Evolutionary conservation across 2,329 filamentous ascomycete species (phyloP).

Genomic region (Rhexocercosporidium sp.): DNA sequence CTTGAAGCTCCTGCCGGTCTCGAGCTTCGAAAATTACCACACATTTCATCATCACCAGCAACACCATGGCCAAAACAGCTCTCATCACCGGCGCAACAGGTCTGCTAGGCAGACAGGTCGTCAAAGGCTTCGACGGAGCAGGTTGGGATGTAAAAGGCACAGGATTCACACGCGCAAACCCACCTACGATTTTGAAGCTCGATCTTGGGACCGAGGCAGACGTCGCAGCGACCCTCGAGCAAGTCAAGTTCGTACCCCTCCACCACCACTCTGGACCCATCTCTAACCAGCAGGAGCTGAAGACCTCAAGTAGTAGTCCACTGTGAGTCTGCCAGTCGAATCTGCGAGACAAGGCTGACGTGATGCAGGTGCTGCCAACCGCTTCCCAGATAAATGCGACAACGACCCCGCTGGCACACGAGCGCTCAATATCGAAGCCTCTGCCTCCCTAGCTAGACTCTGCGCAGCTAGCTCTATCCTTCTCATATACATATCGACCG

Average conservation of each 20-base stretch:
- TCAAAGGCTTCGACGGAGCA: slow-evolving; percentile 68
- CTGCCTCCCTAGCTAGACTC: slow-evolving; percentile 67
- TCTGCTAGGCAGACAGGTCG: slow-evolving; percentile 79
- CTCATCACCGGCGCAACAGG: slow-evolving; percentile 86
- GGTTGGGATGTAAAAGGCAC: slow-evolving; percentile 76
- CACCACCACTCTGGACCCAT: slow-evolving; percentile 13
- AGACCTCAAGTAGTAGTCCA: slow-evolving; percentile 82
- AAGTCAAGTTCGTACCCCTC: slow-evolving; percentile 55
- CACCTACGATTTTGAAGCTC: slow-evolving; percentile 62
- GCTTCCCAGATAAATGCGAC: slow-evolving; percentile 86
- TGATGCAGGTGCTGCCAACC: slow-evolving; percentile 76
- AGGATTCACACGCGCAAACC: slow-evolving; percentile 75
- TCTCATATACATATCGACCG: slow-evolving; percentile 80
- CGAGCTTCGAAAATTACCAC: slow-evolving; percentile 46
- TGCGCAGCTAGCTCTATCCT: slow-evolving; percentile 66
- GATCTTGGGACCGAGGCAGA: slow-evolving; percentile 45
- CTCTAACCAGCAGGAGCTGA: slow-evolving; percentile 30
- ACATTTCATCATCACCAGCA: slow-evolving; percentile 28
- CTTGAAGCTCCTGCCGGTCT: neutral
- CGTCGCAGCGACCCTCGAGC: slow-evolving; percentile 56
- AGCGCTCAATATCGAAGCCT: slow-evolving; percentile 76
- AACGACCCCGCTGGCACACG: slow-evolving; percentile 77
- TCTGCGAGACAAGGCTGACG: slow-evolving; percentile 16
- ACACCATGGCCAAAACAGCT: slow-evolving; percentile 54
- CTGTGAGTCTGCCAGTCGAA: slow-evolving; percentile 57